Evolutionary conservation across 2,329 filamentous ascomycete genomes (phyloP).

Genomic region (Cercospora berteroae): DNA sequence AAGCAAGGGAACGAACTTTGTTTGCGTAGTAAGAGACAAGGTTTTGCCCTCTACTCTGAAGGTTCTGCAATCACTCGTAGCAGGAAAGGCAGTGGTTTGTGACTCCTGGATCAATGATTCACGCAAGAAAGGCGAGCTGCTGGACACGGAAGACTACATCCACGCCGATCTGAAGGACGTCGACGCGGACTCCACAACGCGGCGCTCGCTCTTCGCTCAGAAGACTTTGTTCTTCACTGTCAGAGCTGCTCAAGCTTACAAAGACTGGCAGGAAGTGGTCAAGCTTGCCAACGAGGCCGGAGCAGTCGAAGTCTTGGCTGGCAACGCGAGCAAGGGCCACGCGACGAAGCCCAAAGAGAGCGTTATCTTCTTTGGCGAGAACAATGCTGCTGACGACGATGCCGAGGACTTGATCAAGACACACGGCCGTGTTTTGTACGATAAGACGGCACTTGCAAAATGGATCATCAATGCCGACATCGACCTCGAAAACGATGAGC

Average conservation of each 20-base stretch:
- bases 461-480: slow-evolving; percentile 46
- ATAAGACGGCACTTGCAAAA: slow-evolving; percentile 45
- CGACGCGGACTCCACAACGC: slow-evolving; percentile 25
- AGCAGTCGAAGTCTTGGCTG: slow-evolving; percentile 35
- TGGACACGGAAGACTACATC: slow-evolving; percentile 9
- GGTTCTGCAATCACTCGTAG: slow-evolving; percentile 45
- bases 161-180: slow-evolving; percentile 27
- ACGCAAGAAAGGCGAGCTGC: slow-evolving; percentile 31
- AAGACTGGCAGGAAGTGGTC: slow-evolving; percentile 42
- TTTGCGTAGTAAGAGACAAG: slow-evolving; percentile 41
- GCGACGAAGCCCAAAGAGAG: slow-evolving; percentile 24
- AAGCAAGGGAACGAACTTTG: slow-evolving; percentile 32
- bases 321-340: slow-evolving; percentile 24
- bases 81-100: slow-evolving; percentile 47
- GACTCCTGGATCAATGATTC: slow-evolving; percentile 49
- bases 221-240: slow-evolving; percentile 52
- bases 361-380: slow-evolving; percentile 42
- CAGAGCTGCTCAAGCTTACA: slow-evolving; percentile 35
- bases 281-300: slow-evolving; percentile 42
- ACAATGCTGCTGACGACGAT: slow-evolving; percentile 39
- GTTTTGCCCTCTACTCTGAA: slow-evolving; percentile 47
- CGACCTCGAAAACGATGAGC: slow-evolving; percentile 43
- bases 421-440: slow-evolving; percentile 40
- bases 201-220: slow-evolving; percentile 50
- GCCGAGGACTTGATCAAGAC: slow-evolving; percentile 36